Evolutionary conservation across 2,329 filamentous ascomycete species (phyloP).

Genomic region (Cytospora piceae): DNA sequence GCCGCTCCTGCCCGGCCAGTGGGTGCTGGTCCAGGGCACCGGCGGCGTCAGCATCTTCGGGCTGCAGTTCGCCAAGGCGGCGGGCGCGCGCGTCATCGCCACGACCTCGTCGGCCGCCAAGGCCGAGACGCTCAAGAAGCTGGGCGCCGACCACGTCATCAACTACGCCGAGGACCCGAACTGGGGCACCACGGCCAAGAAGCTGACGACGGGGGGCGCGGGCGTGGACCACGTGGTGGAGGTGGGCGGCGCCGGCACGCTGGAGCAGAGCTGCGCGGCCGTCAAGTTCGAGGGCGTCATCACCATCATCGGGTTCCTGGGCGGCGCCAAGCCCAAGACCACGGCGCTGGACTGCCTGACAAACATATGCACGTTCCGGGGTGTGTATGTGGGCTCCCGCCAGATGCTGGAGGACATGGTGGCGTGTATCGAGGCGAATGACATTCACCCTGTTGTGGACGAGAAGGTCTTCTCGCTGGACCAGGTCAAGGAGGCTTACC

Average conservation of each 20-base stretch:
- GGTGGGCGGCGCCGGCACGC: conserved; percentile 57
- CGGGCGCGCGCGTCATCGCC: conserved; percentile 59
- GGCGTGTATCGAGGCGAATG: conserved; percentile 45
- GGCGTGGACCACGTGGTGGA: conserved; percentile 61
- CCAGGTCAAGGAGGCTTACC: conserved; percentile 49
- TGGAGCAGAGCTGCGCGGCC: conserved; percentile 45
- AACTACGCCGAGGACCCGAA: conserved; percentile 57
- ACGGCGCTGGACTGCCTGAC: conserved; percentile 55
- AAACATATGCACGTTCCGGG: conserved; percentile 44
- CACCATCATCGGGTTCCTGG: conserved; percentile 48
- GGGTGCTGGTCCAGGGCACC: conserved; percentile 71
- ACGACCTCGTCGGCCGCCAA: conserved; percentile 58
- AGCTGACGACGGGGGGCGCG: conserved; percentile 47
- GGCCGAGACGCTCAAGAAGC: conserved; percentile 50
- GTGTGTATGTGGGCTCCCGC: conserved; percentile 47
- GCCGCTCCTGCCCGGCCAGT: conserved; percentile 56
- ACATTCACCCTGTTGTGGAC: conserved; percentile 48
- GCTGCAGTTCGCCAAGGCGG: conserved; percentile 55
- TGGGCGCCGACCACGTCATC: conserved; percentile 60
- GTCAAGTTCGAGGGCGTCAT: conserved; percentile 41
- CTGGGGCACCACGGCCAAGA: conserved; percentile 59
- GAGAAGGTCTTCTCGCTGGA: conserved; percentile 44
- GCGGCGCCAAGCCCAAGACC: conserved; percentile 49
- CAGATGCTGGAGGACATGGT: conserved; percentile 49
- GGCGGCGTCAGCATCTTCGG: conserved; percentile 71